Evolutionary conservation across 257 asterid species (phyloP), one percentile per base, ranked within the genome.

Genomic region (Nicotiana tomentosiformis): DNA sequence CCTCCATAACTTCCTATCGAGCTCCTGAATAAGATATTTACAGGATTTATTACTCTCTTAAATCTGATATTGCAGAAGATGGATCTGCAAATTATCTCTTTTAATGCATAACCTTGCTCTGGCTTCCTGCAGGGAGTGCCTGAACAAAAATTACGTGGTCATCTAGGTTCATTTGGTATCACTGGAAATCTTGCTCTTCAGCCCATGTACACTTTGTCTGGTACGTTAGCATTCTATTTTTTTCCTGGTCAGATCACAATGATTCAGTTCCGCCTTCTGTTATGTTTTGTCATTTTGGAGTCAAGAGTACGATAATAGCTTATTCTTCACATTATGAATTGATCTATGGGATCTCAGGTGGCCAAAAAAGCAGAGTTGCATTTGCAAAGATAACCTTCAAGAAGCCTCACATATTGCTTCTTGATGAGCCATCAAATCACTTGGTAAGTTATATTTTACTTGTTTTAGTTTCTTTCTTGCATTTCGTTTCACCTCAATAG

Each of bases 311-410:
- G 77, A 83, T 67, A 49, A 61, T 37, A 68, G 61, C 56, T 84
- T 80, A 82, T 18, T 68, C 30, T 70, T 56, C 60, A 39, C 18
- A 18, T 39, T 74, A 74, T 81, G 77, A 77, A 33, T 66, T 88
- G 86, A 81, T 85, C 80, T 77, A 4, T 60, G 82, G 81, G 65
- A 70, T 78, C 43, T 90, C 92, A 96, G 99, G 99, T 88, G 99
- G 99, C 85, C 99, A 96, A 90, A 96, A 96, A 86, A 96, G 99
- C 88, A 93, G 99, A 83, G 99, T 96, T 83, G 99, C 99, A 35
- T 96, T 96, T 86, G 90, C 98, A 12, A 96, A 94, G 93, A 94
- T 96, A 83, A 94, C 99, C 64, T 96, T 93, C 97, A 96, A 93
- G 84, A 96, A 92, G 93, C 99, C 99, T 82, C 99, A 96, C 86